Evolutionary conservation across 2,329 filamentous ascomycete species (phyloP).

Genomic region (Penicillium sp.): DNA sequence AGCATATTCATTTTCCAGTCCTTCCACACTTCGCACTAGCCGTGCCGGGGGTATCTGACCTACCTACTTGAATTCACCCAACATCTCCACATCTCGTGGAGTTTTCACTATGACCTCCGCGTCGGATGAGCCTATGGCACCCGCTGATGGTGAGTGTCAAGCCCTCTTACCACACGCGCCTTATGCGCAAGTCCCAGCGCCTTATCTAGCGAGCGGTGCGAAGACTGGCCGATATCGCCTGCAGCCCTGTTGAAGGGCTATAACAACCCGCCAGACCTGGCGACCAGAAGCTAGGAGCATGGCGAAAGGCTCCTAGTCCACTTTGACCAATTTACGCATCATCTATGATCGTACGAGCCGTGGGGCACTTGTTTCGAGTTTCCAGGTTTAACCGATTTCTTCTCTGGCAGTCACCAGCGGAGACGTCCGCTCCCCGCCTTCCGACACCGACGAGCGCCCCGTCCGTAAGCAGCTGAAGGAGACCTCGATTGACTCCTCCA

Average conservation of each 20-base stretch:
- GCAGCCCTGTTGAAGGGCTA: conserved; percentile 1
- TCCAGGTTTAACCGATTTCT: conserved; percentile 12
- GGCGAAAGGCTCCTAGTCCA: not conserved
- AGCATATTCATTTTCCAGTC: not conserved
- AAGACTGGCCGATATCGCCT: conserved; percentile 3
- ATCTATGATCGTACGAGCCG: not conserved
- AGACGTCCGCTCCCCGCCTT: conserved; percentile 31
- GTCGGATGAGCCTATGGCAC: conserved; percentile 15
- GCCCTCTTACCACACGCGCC: not conserved
- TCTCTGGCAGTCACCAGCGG: conserved; percentile 22
- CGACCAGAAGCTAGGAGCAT: not conserved
- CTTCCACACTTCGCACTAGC: not conserved
- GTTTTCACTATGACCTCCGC: conserved; percentile 16
- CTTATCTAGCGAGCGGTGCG: not conserved
- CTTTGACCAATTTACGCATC: not conserved
- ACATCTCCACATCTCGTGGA: conserved; percentile 3
- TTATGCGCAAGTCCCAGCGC: not conserved
- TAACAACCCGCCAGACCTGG: conserved; percentile 5
- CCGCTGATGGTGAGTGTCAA: conserved; percentile 3
- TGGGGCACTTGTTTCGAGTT: not conserved
- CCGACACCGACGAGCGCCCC: conserved; percentile 52
- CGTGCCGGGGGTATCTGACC: conserved; percentile 7
- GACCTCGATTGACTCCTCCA: conserved; percentile 56
- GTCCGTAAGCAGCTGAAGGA: conserved; percentile 64
- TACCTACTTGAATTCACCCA: conserved; percentile 3